A percentile compares a stretch with the other conserved stretches of the same genome.
phyloP scores from a whole-genome alignment of 305 asterid species.

The Fraxinus baroniana region DNA sequence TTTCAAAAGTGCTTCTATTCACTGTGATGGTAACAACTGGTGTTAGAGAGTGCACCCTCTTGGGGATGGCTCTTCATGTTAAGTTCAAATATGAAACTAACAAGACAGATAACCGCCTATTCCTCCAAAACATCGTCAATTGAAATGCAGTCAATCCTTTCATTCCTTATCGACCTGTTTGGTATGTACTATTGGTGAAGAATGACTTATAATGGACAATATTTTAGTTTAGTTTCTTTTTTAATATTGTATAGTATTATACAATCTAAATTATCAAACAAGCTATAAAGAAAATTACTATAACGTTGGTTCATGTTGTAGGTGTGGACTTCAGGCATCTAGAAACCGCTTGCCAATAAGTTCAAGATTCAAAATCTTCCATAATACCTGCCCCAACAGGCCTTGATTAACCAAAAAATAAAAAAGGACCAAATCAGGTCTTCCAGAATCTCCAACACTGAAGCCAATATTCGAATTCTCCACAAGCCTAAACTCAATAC shows the following conservation, averaged over 20 bases:
- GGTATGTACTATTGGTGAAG: not conserved
- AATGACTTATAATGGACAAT: not conserved
- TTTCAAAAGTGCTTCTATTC: not conserved
- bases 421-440: conserved; percentile 80
- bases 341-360: conserved; percentile 66
- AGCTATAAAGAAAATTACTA: not conserved
- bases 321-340: conserved; percentile 69
- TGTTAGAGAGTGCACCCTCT: not conserved
- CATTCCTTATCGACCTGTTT: not conserved
- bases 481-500: conserved; percentile 53
- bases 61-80: not conserved
- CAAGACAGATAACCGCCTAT: not conserved
- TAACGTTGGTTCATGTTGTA: conserved; percentile 8
- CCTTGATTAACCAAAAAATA: conserved; percentile 54
- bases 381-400: conserved; percentile 91
- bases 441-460: conserved; percentile 4
- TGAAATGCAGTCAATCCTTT: not conserved
- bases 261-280: not conserved
- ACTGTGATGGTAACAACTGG: not conserved
- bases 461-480: not conserved
- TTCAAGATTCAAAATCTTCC: conserved; percentile 68
- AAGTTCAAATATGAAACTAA: not conserved
- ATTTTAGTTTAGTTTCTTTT: not conserved
- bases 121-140: not conserved
- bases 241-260: not conserved